Evolutionary conservation across 306 rosid species (phyloP).

Genomic region (Luffa acutangula): DNA sequence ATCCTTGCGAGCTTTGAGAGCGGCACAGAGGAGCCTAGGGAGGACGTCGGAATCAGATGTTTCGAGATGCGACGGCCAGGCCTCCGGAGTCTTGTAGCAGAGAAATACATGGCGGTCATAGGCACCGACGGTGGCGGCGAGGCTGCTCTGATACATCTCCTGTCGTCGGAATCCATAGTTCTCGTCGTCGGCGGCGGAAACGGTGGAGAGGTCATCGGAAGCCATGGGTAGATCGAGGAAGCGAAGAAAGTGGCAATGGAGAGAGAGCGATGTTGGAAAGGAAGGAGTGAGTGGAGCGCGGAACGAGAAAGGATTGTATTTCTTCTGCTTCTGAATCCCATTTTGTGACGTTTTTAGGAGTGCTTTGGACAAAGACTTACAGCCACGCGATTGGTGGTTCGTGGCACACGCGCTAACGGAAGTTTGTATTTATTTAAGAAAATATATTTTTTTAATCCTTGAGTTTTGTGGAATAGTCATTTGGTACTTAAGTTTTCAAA

Average conservation of each 20-base stretch:
- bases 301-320: constrained; percentile 14
- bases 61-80: constrained; percentile 71
- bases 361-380: background rate
- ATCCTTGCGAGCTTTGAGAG: constrained; percentile 52
- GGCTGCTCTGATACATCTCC: constrained; percentile 65
- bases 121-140: constrained; percentile 54
- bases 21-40: constrained; percentile 39
- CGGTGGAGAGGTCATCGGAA: constrained; percentile 22
- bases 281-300: constrained; percentile 1
- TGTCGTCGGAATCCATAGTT: constrained; percentile 65
- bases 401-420: background rate
- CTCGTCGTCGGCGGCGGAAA: constrained; percentile 22
- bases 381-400: background rate
- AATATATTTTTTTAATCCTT: no score
- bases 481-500: no score
- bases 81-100: constrained; percentile 60
- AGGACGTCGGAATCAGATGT: constrained; percentile 57
- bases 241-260: background rate
- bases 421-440: no score
- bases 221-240: constrained; percentile 17
- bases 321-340: background rate
- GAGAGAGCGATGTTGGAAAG: background rate
- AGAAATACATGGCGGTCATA: constrained; percentile 90
- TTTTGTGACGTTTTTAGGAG: background rate
- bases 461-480: no score